Conservation (phyloP, 2,329 filamentous ascomycete species). For the Curvularia sp. region DNA sequence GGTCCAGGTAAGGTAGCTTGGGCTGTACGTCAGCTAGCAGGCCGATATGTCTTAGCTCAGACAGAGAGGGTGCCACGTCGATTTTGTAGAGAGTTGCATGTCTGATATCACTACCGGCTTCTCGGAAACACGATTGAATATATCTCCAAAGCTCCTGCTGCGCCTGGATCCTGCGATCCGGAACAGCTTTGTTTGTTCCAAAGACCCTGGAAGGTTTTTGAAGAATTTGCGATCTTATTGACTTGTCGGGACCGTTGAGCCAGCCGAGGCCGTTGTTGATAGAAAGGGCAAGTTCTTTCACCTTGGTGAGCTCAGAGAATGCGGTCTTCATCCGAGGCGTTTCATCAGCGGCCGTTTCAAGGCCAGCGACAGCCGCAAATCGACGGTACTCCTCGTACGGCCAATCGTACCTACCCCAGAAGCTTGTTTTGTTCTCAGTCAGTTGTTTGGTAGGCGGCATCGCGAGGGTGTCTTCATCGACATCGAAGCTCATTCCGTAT, state of each 20-base stretch:
- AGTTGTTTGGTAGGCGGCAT: conserved; percentile 63
- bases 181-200: conserved; percentile 48
- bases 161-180: conserved; percentile 49
- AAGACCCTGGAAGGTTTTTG: conserved; percentile 56
- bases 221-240: conserved; percentile 57
- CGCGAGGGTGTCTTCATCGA: conserved; percentile 61
- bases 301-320: conserved; percentile 62
- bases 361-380: conserved; percentile 64
- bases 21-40: conserved; percentile 30
- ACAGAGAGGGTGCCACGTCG: conserved; percentile 26
- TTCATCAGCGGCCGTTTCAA: conserved; percentile 70
- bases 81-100: conserved; percentile 40
- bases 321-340: conserved; percentile 67
- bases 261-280: conserved; percentile 73
- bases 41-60: conserved; percentile 22
- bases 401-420: conserved; percentile 72
- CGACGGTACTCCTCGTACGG: conserved; percentile 65
- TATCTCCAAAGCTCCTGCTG: conserved; percentile 48
- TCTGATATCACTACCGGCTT: conserved; percentile 32
- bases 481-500: conserved; percentile 73
- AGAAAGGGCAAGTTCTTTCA: conserved; percentile 70
- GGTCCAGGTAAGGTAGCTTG: conserved; percentile 40
- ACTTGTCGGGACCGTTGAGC: conserved; percentile 67
- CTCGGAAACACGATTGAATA: conserved; percentile 32
- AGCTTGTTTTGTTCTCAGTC: conserved; percentile 62